Base-by-base conservation (phyloP, 805 yeast genomes). In the Suhomyces canberraensis region DNA sequence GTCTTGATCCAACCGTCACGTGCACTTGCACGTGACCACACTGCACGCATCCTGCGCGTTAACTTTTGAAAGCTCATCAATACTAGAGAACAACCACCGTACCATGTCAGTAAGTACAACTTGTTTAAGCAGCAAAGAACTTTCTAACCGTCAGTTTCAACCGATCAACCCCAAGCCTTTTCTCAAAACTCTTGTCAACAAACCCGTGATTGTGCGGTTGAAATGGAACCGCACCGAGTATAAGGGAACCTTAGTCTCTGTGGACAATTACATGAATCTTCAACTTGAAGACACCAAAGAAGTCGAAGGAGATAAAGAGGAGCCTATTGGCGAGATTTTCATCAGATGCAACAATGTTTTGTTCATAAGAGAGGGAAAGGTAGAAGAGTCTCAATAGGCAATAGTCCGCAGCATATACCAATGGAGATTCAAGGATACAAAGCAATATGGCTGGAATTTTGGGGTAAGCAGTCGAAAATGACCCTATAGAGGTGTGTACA, bases 221-320 rank as follows among this genome's bases (percentile, higher is more conserved):
- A 93, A 93, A 57, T 93, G 96, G 83, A 91, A 89, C 53, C 76
- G 76, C 46, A 84, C 95, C 8, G 95, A 89, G 58, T 93, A 93
- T 60, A 75, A 68, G 41, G 98, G 98, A 1, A 74, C 60, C 15
- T 71, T 93, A 29, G 61, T 80, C 3, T 79, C 95, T 1, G 83
- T 86, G 16, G 98, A 93, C 56, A 85, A 86, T 50, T 93, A 93
- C 63, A 91, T 93, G 91, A 93, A 93, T 51, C 46, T 93, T 22
- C 89, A 85, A 53, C 61, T 90, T 27, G 81, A 76, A 24, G 75
- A 80, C 24, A 70, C 78, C 2, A 41, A 46, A 19, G 81, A 76
- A 51, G 61, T 69, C 24, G 69, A 64, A 33, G 60, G 66, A 18
- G 73, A 29, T n/a, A 19, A 29, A 17, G 50, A 46, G 14, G 60